phyloP scores from a whole-genome alignment of 257 asterid genomes.

The Craterostigma plantagineum region DNA sequence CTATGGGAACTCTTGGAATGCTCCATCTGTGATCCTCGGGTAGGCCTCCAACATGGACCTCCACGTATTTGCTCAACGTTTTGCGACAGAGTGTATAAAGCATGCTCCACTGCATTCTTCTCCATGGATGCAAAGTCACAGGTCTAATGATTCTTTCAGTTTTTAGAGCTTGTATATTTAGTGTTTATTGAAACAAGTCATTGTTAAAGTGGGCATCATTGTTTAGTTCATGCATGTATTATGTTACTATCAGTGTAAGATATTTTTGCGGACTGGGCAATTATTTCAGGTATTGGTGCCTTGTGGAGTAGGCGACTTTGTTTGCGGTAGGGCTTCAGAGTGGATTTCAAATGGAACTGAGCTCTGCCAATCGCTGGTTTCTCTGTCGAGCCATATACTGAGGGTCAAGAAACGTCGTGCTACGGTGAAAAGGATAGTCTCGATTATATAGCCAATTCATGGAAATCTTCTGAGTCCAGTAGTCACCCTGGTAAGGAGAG shows the following conservation, averaged over 20 bases:
- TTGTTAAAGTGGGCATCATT: too few relatives aligned
- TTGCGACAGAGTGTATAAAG: slow-evolving; percentile 67
- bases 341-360: slow-evolving; percentile 98
- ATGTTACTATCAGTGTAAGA: slow-evolving; percentile 1
- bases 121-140: slow-evolving; percentile 69
- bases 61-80: slow-evolving; percentile 61
- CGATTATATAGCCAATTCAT: slow-evolving; percentile 45
- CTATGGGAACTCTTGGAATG: slow-evolving; percentile 93
- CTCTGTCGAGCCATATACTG: slow-evolving; percentile 42
- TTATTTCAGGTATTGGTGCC: slow-evolving; percentile 78
- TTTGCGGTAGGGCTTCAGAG: slow-evolving; percentile 90
- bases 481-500: slow-evolving; percentile 18
- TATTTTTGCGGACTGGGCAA: slow-evolving; percentile 16
- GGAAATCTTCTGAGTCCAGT: slow-evolving; percentile 39
- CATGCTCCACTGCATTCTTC: slow-evolving; percentile 71
- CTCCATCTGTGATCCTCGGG: slow-evolving; percentile 78
- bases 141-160: slow-evolving; percentile 21
- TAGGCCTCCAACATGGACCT: slow-evolving; percentile 71
- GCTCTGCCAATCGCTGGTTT: slow-evolving; percentile 88
- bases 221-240: not conserved
- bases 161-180: too few relatives aligned
- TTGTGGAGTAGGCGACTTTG: slow-evolving; percentile 70
- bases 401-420: slow-evolving; percentile 42
- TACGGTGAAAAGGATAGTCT: slow-evolving; percentile 78
- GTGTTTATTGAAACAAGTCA: too few relatives aligned